Evolutionary conservation across 1,139 yeast species (phyloP).

Genomic region (Zygosaccharomyces sapae): DNA sequence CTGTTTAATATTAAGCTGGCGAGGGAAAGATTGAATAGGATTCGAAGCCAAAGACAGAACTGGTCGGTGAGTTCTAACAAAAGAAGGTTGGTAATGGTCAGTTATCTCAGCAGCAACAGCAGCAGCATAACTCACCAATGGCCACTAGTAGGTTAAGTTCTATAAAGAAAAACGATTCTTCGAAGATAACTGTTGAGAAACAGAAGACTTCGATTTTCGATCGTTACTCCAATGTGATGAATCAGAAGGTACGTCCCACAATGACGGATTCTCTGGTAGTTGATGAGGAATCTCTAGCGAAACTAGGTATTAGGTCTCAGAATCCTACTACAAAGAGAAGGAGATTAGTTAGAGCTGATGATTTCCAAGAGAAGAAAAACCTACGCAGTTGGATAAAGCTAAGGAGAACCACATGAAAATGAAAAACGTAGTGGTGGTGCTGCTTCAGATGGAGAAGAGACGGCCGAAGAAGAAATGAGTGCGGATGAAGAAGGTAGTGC

Average conservation of each 20-base stretch:
- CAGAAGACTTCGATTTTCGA: constrained; percentile 50
- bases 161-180: constrained; percentile 25
- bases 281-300: constrained; percentile 19
- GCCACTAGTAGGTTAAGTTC: constrained; percentile 16
- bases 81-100: constrained; percentile 9
- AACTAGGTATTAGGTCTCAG: constrained; percentile 12
- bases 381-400: constrained; percentile 27
- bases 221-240: constrained; percentile 34
- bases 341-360: constrained; percentile 33
- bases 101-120: constrained; percentile 1
- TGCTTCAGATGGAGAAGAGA: constrained; percentile 35
- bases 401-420: constrained; percentile 21
- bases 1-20: constrained; percentile 55
- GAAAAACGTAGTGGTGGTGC: constrained; percentile 14
- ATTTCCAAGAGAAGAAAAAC: constrained; percentile 12
- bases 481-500: constrained; percentile 46
- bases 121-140: constrained; percentile 11
- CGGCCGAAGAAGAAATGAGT: constrained; percentile 38
- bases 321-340: constrained; percentile 23
- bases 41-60: constrained; percentile 31
- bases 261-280: constrained; percentile 16
- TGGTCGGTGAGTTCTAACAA: constrained; percentile 26
- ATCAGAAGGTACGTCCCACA: constrained; percentile 17
- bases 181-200: constrained; percentile 55
- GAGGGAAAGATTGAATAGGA: constrained; percentile 44